Base-by-base conservation (phyloP, 805 yeast genomes). In the Wickerhamomyces subpelliculosus region DNA sequence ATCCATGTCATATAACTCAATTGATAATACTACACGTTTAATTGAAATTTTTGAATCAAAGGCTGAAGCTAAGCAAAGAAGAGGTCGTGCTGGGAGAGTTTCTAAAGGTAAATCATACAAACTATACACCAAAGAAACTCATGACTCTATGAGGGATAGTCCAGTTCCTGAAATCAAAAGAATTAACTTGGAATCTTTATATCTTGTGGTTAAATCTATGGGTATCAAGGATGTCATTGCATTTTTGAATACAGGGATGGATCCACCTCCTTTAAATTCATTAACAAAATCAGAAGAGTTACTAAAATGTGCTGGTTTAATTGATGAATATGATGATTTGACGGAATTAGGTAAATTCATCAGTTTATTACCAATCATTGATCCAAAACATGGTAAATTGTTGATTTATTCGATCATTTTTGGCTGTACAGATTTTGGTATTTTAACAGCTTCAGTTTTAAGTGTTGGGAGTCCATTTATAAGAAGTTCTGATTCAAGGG, bases 81-180 rank as follows among this genome's bases (percentile, higher is more conserved):
- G 96, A 58, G 98, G 98, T 57, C 84, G 98, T 67, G 90, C 97
- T n/a, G 98, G 98, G 45, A 89, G 98, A 73, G 87, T 90, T 11
- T 74, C 80, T 26, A 68, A 68, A 20, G 98, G 98, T 40, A 64
- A 67, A 12, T 88, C 97, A 45, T 90, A 78, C 60, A 88, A 84
- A 54, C 54, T 90, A 34, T 90, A 75, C 59, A 81, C 96, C 2
- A 62, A 65, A 37, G 73, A 73, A 3, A 72, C 85, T 0, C 76
- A 76, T 49, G 65, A 67, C 5, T 57, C 58, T 1, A 83, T 88
- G 90, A 62, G 72, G 13, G 65, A 71, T 2, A 80, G 81, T 47
- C 95, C 96, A 1, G 68, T 83, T 14, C 97, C 98, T 0, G 98
- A 90, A 55, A 90, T 90, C 37, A 77, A 78, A 45, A 68, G 97